Base-by-base conservation (phyloP, 768 basidiomycete genomes). In the Flagelloscypha sp. region DNA sequence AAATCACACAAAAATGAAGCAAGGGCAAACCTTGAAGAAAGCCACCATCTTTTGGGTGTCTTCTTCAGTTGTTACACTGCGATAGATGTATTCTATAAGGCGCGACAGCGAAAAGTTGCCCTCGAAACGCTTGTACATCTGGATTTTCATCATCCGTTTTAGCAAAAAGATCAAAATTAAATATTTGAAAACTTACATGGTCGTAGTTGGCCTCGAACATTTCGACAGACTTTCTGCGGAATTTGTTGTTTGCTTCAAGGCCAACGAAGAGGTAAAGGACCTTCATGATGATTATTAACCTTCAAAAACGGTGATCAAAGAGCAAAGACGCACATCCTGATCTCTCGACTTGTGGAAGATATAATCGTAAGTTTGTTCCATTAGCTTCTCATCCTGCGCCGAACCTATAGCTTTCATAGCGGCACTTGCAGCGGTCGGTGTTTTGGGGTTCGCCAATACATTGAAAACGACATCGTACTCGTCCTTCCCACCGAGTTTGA, bases 111-210 rank as follows among this genome's bases (percentile, higher is more conserved):
- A 66, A 56, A 74, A 80, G 54, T 78, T 84, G 42, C 76, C 78
- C 48, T 74, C 77, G 53, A 83, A 84, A 25, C 79, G 72, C 50
- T 79, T 74, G 51, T 69, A 66, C 24, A 86, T 56, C 75, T 82
- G 50, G 24, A 35, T 33, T 37, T 12, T 17, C 12, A 33, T 36
- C 13, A 33, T 25, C 24, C 37, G 33, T 21, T 35, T 27, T 42
- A 20, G 7, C 18, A n/a, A 28, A 24, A 13, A 20, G 24, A 8
- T 15, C 19, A 3, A n/a, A 23, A 27, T 17, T 25, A 28, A 30
- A 55, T 23, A 10, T 12, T 20, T 13, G 20, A 24, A 33, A 20
- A 37, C 66, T 34, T 34, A 72, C 72, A 7, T 38, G 43, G 34
- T 64, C 60, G 44, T 66, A 76, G 47, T 74, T 63, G 10, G 61